phyloP scores from a whole-genome alignment of 2,329 filamentous ascomycete genomes.

The Colletotrichum filicis region DNA sequence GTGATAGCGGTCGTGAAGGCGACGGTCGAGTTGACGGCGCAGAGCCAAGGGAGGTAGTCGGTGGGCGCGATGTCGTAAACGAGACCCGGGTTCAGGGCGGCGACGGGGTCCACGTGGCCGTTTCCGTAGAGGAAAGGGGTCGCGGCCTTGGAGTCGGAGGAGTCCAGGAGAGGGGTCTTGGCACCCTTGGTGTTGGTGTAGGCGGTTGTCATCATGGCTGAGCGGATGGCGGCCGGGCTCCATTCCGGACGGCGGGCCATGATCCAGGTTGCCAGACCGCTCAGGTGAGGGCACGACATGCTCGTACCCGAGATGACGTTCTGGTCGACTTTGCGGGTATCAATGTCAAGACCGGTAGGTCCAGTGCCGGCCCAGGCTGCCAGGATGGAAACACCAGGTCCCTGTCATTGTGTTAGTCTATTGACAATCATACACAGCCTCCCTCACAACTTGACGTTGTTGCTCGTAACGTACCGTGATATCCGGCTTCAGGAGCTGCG shows the following conservation, averaged over 20 bases:
- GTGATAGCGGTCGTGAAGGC: constrained; percentile 15
- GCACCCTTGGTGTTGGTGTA: constrained; percentile 11
- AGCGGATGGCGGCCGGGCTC: constrained; percentile 27
- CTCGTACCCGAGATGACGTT: constrained; percentile 34
- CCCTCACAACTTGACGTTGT: not conserved
- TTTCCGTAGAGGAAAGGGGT: constrained; percentile 27
- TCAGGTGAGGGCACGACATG: constrained; percentile 36
- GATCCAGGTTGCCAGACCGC: constrained; percentile 28
- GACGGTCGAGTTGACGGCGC: constrained; percentile 38
- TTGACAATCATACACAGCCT: not conserved
- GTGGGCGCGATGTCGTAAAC: constrained; percentile 37
- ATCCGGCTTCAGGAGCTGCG: constrained; percentile 31
- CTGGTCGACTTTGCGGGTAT: constrained; percentile 16
- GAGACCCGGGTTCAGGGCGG: constrained; percentile 38
- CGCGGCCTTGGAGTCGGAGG: not conserved
- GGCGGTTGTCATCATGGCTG: constrained; percentile 32
- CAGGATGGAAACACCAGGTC: constrained; percentile 28
- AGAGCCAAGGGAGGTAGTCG: constrained; percentile 40
- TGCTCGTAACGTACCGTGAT: constrained; percentile 15
- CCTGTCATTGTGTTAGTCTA: not conserved
- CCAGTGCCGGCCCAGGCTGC: constrained; percentile 24
- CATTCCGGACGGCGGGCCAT: constrained; percentile 31
- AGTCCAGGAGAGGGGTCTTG: constrained; percentile 1
- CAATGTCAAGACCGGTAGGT: not conserved
- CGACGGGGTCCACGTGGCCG: constrained; percentile 37